phyloP scores from a whole-genome alignment of 2,329 filamentous ascomycete species.

The Scedosporium aurantiacum region DNA sequence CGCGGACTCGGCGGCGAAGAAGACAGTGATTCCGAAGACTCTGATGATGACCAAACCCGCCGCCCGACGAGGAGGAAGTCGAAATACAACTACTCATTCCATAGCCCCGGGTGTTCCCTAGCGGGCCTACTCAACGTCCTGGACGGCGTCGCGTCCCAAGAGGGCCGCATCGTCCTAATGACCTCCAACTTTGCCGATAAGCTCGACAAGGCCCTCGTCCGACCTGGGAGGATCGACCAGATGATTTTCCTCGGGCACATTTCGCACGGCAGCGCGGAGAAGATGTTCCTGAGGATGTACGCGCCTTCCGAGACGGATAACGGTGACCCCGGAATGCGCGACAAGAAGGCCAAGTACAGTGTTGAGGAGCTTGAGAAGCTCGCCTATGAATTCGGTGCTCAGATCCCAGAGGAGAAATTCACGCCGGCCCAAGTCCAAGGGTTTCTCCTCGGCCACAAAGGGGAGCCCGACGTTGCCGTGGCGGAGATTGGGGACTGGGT shows the following conservation, averaged over 20 bases:
- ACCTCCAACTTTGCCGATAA: constrained; percentile 67
- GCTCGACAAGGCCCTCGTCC: constrained; percentile 62
- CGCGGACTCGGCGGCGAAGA: constrained; percentile 22
- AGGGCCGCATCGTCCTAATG: constrained; percentile 72
- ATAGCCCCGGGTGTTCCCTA: constrained; percentile 34
- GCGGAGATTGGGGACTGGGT: constrained; percentile 9
- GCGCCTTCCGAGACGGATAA: constrained; percentile 30
- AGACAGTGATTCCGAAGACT: constrained; percentile 15
- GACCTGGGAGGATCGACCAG: constrained; percentile 62
- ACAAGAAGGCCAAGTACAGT: neutral
- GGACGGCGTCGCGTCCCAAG: constrained; percentile 69
- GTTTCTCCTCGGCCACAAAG: constrained; percentile 29
- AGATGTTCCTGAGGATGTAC: constrained; percentile 53
- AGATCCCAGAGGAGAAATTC: constrained; percentile 38
- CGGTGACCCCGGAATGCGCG: neutral
- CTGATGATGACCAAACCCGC: constrained; percentile 12
- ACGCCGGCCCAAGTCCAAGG: constrained; percentile 55
- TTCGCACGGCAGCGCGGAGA: constrained; percentile 38
- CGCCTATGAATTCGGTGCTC: constrained; percentile 36
- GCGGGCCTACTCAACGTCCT: constrained; percentile 75
- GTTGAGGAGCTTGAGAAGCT: constrained; percentile 16
- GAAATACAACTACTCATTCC: constrained; percentile 6
- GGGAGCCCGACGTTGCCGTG: constrained; percentile 27
- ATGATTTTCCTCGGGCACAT: constrained; percentile 55
- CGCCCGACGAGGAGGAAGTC: constrained; percentile 9